Base-by-base conservation (phyloP, 2,329 filamentous ascomycete genomes). In the Proliferodiscus dingleyae region DNA sequence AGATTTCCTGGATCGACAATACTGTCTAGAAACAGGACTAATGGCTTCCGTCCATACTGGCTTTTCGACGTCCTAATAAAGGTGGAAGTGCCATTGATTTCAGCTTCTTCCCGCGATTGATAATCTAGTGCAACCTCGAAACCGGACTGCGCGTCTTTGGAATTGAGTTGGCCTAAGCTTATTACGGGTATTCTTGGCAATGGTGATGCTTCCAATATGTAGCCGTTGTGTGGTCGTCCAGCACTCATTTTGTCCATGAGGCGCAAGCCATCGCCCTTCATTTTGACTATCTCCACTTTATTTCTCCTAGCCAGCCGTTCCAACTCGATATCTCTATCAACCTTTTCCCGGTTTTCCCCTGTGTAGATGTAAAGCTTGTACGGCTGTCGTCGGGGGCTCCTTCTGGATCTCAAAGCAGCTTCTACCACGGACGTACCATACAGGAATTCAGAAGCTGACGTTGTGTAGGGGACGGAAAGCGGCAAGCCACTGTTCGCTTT, bases 1-100 rank as follows among this genome's bases (percentile, higher is more conserved):
- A 97, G 71, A 61, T 98, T 98, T 21, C 88, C 89, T 0, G 89
- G 86, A 60, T 98, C 91, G 8, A 89, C 69, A 29, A 94, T 82
- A 43, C 84, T 78, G 56, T 93, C 84, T 2, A 93, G 71, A 24
- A 91, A 68, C 2, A 94, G 69, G 7, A 94, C 72, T 23, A 94
- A 73, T 0, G 88, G 88, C 41, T 83, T 78, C 44, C 78, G 71
- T 57, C 67, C 71, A 18, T 55, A 56, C 34, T 51, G 55, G 51
- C 44, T 50, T 6, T 26, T 50, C 10, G 46, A 37, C 5, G 57
- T 45, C 23, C 53, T 52, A 37, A 74, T 58, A 51, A 87, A 80
- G 2, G 68, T 64, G 13, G 77, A 68, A 0, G 69, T 75, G 21
- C 89, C 88, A 59, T 95, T 95, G 49, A 96, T 69, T 1, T 65